Evolutionary conservation across 2,329 filamentous ascomycete genomes (phyloP), one percentile per base, ranked within the genome.

Genomic region (Bipolaris zeicola): DNA sequence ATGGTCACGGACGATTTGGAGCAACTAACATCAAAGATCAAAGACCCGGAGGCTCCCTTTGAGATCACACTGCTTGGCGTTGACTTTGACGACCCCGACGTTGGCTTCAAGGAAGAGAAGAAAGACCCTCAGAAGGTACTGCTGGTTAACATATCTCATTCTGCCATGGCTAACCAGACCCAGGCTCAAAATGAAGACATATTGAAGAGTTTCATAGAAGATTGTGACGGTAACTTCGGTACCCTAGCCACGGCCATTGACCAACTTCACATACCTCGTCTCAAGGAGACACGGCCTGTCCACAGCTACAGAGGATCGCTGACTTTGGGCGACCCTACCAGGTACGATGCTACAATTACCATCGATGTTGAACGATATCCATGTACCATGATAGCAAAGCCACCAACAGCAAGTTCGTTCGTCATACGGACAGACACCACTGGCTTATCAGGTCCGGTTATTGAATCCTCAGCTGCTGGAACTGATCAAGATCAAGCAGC

Each of bases 311-410:
- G 89, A 65, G 94, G 94, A 1, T 78, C 83, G 2, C 82, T 99
- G 26, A 92, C 87, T 0, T 83, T 99, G 2, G 95, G 95, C 3
- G 86, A 97, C 64, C 84, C 87, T 0, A 78, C 83, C n/a, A 83
- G 85, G 16, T 92, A 91, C 66, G 85, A 89, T 3, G 86, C 88
- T 14, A 90, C 92, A 1, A 78, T 97, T 68, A 85, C 83, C 20
- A 96, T 99, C 68, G 87, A 91, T 54, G 89, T 99, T 1, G 92
- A 98, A 75, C 86, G 95, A 53, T 99, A 96, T 73, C 94, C 93
- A 66, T 90, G 90, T 74, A 95, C 90, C 0, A 91, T 93, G 76
- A 79, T 89, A 26, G 91, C 92, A 6, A 85, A 85, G 58, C 84
- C 92, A 1, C 87, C 88, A 2, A 83, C 89, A 7, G 92, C 94